These are phyloP conservation scores for Eustoma russellianum DNA, from an alignment of 257 asterid genomes.

Conservation along the genomic window DNA sequence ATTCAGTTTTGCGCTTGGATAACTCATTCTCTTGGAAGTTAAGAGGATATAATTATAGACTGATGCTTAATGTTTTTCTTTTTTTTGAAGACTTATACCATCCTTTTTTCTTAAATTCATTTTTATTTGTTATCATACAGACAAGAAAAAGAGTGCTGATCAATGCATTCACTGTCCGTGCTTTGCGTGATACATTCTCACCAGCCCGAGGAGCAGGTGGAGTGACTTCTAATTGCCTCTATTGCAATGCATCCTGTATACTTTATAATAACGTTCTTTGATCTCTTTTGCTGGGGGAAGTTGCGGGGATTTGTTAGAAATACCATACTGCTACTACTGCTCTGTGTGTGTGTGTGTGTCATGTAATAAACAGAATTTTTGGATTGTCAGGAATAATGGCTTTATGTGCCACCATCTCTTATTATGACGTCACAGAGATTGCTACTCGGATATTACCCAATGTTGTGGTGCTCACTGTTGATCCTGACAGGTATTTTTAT, in stretches of 20 bases:
- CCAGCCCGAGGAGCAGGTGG: constrained; percentile 99
- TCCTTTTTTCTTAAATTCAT: neutral
- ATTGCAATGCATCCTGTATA: neutral
- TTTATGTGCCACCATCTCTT: constrained; percentile 84
- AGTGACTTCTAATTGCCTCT: neutral
- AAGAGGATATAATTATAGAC: neutral
- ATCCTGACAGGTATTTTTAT: constrained; percentile 78
- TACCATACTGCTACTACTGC: neutral
- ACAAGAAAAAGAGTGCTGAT: constrained; percentile 92
- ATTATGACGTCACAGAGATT: constrained; percentile 84
- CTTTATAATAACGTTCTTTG: neutral
- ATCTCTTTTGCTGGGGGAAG: neutral
- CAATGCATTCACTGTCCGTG: constrained; percentile 96
- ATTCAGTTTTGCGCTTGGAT: neutral
- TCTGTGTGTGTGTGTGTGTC: neutral
- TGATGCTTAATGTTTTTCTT: neutral
- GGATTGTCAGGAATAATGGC: constrained; percentile 82
- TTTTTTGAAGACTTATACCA: too few species aligned
- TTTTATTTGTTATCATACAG: constrained; percentile 36
- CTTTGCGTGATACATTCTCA: constrained; percentile 91
- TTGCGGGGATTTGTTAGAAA: neutral
- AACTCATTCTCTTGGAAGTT: neutral
- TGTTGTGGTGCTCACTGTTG: constrained; percentile 79
- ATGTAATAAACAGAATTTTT: constrained; percentile 10
- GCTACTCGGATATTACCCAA: constrained; percentile 89